These are phyloP conservation scores for Termitomyces sp. DNA, from an alignment of 768 basidiomycete genomes.

Conservation along the genomic window DNA sequence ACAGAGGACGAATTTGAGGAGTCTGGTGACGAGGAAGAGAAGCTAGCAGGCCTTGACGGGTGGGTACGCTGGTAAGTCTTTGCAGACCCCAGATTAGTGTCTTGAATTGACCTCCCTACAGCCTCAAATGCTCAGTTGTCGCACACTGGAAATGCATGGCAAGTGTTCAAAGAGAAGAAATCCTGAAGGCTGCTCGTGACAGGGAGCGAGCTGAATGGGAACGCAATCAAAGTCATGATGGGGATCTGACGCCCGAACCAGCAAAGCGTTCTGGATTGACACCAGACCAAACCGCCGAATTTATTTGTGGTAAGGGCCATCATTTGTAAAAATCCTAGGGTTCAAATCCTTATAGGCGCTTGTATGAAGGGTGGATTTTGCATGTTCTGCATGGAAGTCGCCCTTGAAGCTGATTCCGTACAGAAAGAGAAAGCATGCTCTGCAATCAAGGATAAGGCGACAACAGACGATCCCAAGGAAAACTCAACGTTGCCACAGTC, in stretches of 20 bases:
- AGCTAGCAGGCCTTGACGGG: slow-evolving; percentile 56
- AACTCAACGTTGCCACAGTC: neutral
- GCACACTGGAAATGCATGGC: slow-evolving; percentile 79
- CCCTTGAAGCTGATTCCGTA: slow-evolving; percentile 38
- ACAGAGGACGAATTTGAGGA: slow-evolving; percentile 52
- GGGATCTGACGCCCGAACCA: slow-evolving; percentile 27
- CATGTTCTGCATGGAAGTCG: slow-evolving; percentile 66
- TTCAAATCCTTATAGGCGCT: slow-evolving; percentile 29
- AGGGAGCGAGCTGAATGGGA: slow-evolving; percentile 44
- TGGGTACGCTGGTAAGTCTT: slow-evolving; percentile 77
- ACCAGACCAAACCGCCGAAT: slow-evolving; percentile 66
- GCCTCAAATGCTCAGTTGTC: slow-evolving; percentile 73
- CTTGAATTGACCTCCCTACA: slow-evolving; percentile 14
- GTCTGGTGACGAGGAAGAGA: slow-evolving; percentile 52
- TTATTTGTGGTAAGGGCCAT: slow-evolving; percentile 55
- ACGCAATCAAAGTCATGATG: slow-evolving; percentile 22
- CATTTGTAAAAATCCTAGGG: neutral
- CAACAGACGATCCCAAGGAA: slow-evolving; percentile 25
- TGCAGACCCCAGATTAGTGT: neutral
- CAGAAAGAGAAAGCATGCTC: slow-evolving; percentile 1
- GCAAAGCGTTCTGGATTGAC: slow-evolving; percentile 45
- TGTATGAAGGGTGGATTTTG: slow-evolving; percentile 79
- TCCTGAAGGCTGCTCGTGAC: slow-evolving; percentile 60
- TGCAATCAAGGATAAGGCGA: slow-evolving; percentile 20
- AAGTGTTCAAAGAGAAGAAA: slow-evolving; percentile 63